These are phyloP conservation scores for Albugo laibachii DNA, from an alignment of 352 stramenopile species.

Conservation along the genomic window DNA sequence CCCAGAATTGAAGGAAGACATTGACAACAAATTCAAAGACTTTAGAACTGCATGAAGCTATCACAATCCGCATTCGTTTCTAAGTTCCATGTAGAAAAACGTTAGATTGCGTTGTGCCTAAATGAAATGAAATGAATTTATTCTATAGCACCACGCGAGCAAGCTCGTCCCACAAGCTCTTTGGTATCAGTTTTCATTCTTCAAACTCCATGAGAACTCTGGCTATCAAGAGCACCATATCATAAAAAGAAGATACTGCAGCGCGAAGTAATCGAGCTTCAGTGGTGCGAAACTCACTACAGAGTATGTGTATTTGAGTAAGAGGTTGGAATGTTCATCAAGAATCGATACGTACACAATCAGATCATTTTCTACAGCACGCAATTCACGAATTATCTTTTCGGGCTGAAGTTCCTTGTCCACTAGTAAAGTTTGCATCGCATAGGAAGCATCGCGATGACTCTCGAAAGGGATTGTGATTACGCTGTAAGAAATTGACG, in stretches of 20 bases:
- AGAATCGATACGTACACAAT: constrained; percentile 28
- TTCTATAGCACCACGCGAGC: too few species aligned
- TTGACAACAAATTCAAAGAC: constrained; percentile 86
- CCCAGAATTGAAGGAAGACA: constrained; percentile 77
- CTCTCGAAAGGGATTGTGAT: too few species aligned
- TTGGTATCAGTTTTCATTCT: constrained; percentile 18
- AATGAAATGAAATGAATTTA: too few species aligned
- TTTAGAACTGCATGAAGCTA: constrained; percentile 9
- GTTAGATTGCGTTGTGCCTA: too few species aligned
- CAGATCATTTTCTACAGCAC: constrained; percentile 33
- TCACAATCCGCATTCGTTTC: not conserved
- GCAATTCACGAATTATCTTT: constrained; percentile 62
- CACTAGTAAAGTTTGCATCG: constrained; percentile 66
- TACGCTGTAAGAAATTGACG: too few species aligned
- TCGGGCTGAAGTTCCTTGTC: constrained; percentile 72
- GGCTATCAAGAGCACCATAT: constrained; percentile 56
- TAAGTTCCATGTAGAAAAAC: not conserved
- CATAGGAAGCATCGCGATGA: constrained; percentile 28
- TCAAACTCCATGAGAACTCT: constrained; percentile 75
- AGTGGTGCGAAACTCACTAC: constrained; percentile 60
- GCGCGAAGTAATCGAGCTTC: constrained; percentile 69
- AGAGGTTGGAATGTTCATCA: not conserved
- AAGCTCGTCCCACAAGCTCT: too few species aligned
- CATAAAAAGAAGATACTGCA: constrained; percentile 73
- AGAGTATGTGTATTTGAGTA: not conserved